Evolutionary conservation across 495 filamentous ascomycete species (phyloP).

Genomic region (Tuber aestivum): DNA sequence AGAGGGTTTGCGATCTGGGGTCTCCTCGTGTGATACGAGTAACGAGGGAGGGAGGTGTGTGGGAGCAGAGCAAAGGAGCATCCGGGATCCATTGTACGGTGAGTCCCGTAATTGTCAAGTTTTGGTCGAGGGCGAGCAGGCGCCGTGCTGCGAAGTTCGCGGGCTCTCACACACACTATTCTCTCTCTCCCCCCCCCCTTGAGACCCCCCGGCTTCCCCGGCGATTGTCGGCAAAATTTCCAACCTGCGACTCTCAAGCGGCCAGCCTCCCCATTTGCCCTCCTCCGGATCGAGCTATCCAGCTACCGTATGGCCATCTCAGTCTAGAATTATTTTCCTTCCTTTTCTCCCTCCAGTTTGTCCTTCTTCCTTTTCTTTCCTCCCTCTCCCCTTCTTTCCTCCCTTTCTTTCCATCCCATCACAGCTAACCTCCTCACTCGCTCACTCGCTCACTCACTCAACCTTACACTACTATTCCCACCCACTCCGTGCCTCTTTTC

Average conservation of each 20-base stretch:
- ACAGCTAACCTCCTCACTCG: slow-evolving; percentile 4
- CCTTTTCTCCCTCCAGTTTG: slow-evolving; percentile 20
- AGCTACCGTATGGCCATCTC: slow-evolving; percentile 11
- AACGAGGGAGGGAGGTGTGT: background rate
- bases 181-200: slow-evolving; percentile 24
- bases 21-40: background rate
- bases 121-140: background rate
- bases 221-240: slow-evolving; percentile 25
- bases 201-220: slow-evolving; percentile 23
- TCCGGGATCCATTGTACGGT: background rate
- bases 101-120: background rate
- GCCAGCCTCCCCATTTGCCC: slow-evolving; percentile 34
- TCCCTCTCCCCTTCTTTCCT: slow-evolving; percentile 16
- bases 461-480: background rate
- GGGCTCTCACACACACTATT: background rate
- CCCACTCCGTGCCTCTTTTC: background rate
- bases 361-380: slow-evolving; percentile 8
- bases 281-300: slow-evolving; percentile 17
- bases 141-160: background rate
- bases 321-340: background rate
- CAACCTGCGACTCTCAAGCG: slow-evolving; percentile 18
- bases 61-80: background rate
- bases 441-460: background rate
- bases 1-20: background rate
- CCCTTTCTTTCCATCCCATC: slow-evolving; percentile 7